Base-by-base conservation (phyloP, 176 grass and related monocot genomes). In the Stipa capillata region DNA sequence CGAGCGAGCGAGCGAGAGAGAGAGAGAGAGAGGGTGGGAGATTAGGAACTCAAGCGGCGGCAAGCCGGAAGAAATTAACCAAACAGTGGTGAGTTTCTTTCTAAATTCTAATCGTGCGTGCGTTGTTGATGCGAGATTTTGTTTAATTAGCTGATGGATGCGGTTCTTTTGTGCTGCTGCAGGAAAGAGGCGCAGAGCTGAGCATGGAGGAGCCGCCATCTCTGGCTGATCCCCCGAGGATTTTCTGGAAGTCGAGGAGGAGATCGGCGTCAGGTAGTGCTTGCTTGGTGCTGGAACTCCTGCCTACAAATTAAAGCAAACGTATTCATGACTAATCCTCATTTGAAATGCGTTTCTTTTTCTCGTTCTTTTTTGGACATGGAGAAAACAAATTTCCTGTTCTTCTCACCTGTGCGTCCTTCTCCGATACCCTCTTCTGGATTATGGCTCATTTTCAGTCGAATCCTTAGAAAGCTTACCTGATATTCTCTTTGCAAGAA, bases 231-330 rank as follows among this genome's bases (percentile, higher is more conserved):
- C 87, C 89, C 14, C 90, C 96, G 8, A 68, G 57, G 51, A 84
- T 99, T 81, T 95, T 93, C 78, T 99, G 92, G 92, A 95, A 95
- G 50, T 99, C 88, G 0, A 89, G 83, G 78, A 97, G 87, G 85
- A 99, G 88, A 87, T 83, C 96, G n/a, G 53, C 31, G 13, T 40
- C 78, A 93, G 96, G 96, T 98, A 70, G n/a, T n/a, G n/a, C n/a
- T n/a, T 35, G 37, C 40, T 82, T 76, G 34, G 29, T 57, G 45
- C 55, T 55, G 29, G 2, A 20, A 44, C 13, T 60, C 52, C 24
- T 65, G 17, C 41, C 33, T 55, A 35, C 15, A 41, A 58, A 37
- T 6, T 33, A 8, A 17, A 69, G 6, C 65, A 16, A n/a, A 36
- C 36, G 1, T 58, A 0, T 11, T 33, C 1, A 23, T 0, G 11